phyloP scores from a whole-genome alignment of 1,284 basidiomycete species.

The Cryptococcus wingfieldii region DNA sequence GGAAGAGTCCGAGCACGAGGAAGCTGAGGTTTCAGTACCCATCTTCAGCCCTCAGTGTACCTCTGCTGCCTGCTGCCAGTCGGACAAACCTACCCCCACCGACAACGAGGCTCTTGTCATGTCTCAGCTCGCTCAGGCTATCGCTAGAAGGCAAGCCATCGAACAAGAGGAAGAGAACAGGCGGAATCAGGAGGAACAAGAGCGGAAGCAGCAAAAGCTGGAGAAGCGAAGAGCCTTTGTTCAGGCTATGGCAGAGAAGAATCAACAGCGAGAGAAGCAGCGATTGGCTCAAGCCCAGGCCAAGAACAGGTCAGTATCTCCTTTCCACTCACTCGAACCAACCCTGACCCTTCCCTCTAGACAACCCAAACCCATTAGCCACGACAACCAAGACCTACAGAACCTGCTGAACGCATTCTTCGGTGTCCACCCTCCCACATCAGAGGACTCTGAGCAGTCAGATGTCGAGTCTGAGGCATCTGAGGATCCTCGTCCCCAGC shows the following conservation, averaged over 20 bases:
- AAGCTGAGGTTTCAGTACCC: too few species aligned
- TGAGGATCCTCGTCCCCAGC: too few species aligned
- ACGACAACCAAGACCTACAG: slow-evolving; percentile 29
- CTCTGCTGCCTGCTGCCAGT: too few species aligned
- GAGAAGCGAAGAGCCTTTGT: too few species aligned
- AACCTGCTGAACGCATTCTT: slow-evolving; percentile 20
- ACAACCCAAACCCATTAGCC: not conserved
- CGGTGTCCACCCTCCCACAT: too few species aligned
- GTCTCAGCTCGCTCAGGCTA: not conserved
- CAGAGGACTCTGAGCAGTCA: not conserved
- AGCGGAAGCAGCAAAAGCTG: too few species aligned
- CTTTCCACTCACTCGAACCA: not conserved
- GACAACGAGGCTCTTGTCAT: too few species aligned
- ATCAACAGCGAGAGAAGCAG: slow-evolving; percentile 71
- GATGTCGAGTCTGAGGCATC: slow-evolving; percentile 4
- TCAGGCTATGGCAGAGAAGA: slow-evolving; percentile 56
- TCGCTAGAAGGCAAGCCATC: slow-evolving; percentile 50
- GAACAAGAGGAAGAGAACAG: not conserved
- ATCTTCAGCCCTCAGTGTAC: too few species aligned
- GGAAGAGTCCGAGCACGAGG: too few species aligned
- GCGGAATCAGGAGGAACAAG: not conserved
- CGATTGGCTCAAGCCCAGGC: slow-evolving; percentile 5
- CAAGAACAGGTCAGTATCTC: slow-evolving; percentile 9
- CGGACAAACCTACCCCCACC: too few species aligned
- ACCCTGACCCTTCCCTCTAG: too few species aligned